phyloP scores from a whole-genome alignment of 2,329 filamentous ascomycete species.

The Penicillium sp. region DNA sequence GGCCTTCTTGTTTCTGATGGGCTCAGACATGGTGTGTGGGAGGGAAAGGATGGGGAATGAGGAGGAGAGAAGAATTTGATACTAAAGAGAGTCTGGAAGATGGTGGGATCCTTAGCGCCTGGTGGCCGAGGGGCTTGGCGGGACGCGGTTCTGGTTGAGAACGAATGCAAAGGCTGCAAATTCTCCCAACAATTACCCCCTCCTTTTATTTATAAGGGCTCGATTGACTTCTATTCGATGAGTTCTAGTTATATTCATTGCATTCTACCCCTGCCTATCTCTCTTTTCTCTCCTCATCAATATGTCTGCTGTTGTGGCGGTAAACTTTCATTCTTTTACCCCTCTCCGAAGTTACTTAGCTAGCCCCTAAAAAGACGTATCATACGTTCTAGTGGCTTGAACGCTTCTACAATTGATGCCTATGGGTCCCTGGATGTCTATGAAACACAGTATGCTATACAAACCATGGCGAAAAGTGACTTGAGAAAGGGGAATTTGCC shows the following conservation, averaged over 20 bases:
- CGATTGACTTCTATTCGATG: neutral
- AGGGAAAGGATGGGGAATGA: constrained; percentile 10
- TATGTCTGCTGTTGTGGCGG: neutral
- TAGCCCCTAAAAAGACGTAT: neutral
- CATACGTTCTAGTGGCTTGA: neutral
- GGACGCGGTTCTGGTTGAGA: constrained; percentile 31
- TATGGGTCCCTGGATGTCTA: too few species aligned
- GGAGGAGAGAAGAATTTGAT: constrained; percentile 42
- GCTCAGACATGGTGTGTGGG: constrained; percentile 64
- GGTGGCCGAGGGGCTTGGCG: constrained; percentile 45
- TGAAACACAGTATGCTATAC: neutral
- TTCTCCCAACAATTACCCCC: constrained; percentile 31
- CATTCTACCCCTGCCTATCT: neutral
- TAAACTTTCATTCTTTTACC: constrained; percentile 5
- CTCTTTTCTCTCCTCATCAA: neutral
- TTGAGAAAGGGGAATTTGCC: neutral
- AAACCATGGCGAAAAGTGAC: neutral
- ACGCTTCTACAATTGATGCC: neutral
- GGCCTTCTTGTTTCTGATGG: constrained; percentile 67
- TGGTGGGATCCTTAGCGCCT: constrained; percentile 46
- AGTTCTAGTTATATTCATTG: too few species aligned
- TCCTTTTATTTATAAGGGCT: constrained; percentile 1
- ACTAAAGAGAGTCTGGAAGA: constrained; percentile 28
- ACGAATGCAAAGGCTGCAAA: constrained; percentile 17
- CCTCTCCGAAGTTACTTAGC: constrained; percentile 2